These are phyloP conservation scores for Trichosporon coremiiforme DNA, from an alignment of 1,284 basidiomycete species.

Conservation along the genomic window DNA sequence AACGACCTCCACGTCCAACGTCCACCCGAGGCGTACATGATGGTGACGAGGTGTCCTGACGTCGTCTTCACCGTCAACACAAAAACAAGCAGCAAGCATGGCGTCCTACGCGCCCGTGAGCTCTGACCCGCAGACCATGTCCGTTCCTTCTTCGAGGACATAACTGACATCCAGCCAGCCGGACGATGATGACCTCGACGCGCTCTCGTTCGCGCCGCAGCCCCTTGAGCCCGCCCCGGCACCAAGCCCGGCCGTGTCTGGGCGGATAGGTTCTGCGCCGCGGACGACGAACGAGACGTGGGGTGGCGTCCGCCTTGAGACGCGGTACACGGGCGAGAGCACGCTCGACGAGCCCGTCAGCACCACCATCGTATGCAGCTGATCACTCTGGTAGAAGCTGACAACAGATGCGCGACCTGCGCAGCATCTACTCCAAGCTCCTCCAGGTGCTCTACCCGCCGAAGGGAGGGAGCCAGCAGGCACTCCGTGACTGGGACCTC, in stretches of 20 bases:
- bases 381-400: not conserved
- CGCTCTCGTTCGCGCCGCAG: slow-evolving; percentile 49
- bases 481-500: slow-evolving; percentile 88
- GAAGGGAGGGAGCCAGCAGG: slow-evolving; percentile 70
- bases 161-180: slow-evolving; percentile 47
- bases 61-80: not conserved
- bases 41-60: slow-evolving; percentile 5
- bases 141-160: slow-evolving; percentile 17
- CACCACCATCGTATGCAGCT: slow-evolving; percentile 74
- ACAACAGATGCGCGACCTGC: slow-evolving; percentile 73
- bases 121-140: slow-evolving; percentile 44
- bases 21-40: slow-evolving; percentile 3
- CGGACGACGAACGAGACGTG: slow-evolving; percentile 46
- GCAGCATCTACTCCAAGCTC: slow-evolving; percentile 87
- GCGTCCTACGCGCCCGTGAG: slow-evolving; percentile 38
- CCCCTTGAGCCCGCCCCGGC: slow-evolving; percentile 6
- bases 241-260: slow-evolving; percentile 60
- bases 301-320: slow-evolving; percentile 79
- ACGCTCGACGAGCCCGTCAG: slow-evolving; percentile 90
- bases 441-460: slow-evolving; percentile 89
- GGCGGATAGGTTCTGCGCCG: slow-evolving; percentile 67
- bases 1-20: slow-evolving; percentile 12
- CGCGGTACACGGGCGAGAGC: slow-evolving; percentile 75
- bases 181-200: slow-evolving; percentile 56
- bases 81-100: slow-evolving; percentile 28